Base-by-base conservation (phyloP, 805 yeast genomes). In the Nakazawaea wyomingensis region DNA sequence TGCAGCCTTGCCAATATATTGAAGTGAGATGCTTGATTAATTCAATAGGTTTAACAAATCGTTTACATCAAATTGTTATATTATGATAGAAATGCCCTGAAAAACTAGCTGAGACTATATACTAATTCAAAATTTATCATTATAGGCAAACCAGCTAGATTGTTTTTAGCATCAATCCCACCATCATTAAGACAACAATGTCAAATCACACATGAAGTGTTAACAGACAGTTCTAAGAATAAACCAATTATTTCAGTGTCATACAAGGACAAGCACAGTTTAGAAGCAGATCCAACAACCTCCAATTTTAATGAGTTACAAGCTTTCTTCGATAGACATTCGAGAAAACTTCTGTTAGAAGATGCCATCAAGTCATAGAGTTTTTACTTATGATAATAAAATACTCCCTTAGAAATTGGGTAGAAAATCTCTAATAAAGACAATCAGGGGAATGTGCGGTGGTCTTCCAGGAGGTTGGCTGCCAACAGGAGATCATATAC, bases 111-210 rank as follows among this genome's bases (percentile, higher is more conserved):
- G n/a, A n/a, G n/a, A n/a, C n/a, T n/a, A n/a, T n/a, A n/a, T n/a
- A n/a, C n/a, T n/a, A n/a, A n/a, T 24, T 24, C 11, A 8, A 24
- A 9, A 9, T 24, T 11, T 9, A 2, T 24, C 27, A 24, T 9
- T 9, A 34, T 29, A 66, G 93, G 89, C 34, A 85, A 82, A 61
- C 69, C 85, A 5, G 89, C 95, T 4, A 78, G 98, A 54, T 67
- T 85, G 7, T 82, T 90, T 54, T 71, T 90, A 36, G 73, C 93
- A 9, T 74, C 86, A 41, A 76, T 90, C 34, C 97, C 97, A 9
- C 88, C 93, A 5, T 68, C 79, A 24, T 68, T 80, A 54, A 81
- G 83, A 54, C 69, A 74, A 32, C 57, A 72, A 7, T 79, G 90
- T 43, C 60, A 69, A n/a, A 66, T 90, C 2, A 80, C 82, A 49